Base-by-base conservation (phyloP, 345 rosid species). In the Cardamine resedifolia region DNA sequence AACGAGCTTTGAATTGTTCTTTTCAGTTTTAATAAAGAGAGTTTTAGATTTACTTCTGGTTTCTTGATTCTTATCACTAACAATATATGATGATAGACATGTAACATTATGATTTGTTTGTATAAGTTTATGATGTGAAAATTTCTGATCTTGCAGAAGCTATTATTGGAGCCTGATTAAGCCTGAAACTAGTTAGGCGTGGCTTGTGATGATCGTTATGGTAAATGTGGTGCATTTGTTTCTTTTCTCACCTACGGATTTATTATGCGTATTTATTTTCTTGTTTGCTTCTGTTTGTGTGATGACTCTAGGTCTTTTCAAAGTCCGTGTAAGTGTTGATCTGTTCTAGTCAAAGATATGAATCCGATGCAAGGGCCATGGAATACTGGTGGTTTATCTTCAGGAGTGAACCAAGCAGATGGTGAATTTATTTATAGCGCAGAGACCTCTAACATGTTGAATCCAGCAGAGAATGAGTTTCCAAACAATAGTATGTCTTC, bases 331-430 rank as follows among this genome's bases (percentile, higher is more conserved):
- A 70, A 77, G 24, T 24, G 64, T 64, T 51, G 30, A 36, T 53
- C 55, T 19, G 72, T 67, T 79, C 9, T 77, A 80, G 71, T 55
- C 57, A 59, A 68, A 26, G 68, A 2, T 48, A 81, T 67, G 80
- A 67, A 74, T 72, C 81, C 80, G 61, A 87, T 87, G 91, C 93
- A 86, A 86, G 82, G 93, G 71, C 87, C 75, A 61, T 67, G 77
- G 65, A 75, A 72, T 72, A 72, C 73, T 19, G 50, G 80, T 77
- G 85, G 81, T 74, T 80, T 89, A 47, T 77, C 85, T 34, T 77
- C 90, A 56, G 88, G 88, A 71, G 71, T 80, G 73, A 77, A 78
- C 59, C 84, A 84, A 56, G 64, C 66, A 65, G 86, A 87, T 75
- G 85, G 75, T 74, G 91, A 81, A 80, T 83, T 85, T 30, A 43